Evolutionary conservation across 768 basidiomycete species (phyloP).

Genomic region (Naematelia aurantialba): DNA sequence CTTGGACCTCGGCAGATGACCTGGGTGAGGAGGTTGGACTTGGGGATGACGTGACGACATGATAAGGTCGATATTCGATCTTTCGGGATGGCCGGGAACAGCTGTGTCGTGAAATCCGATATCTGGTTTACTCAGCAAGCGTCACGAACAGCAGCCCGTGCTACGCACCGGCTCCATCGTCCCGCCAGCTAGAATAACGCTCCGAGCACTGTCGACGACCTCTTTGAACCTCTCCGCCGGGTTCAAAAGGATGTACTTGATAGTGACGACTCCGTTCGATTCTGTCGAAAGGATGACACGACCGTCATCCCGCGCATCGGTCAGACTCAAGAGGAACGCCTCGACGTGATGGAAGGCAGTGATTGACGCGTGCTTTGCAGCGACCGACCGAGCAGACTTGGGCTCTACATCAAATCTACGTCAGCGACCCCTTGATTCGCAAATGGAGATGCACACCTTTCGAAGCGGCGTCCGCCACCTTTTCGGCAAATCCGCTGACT

Average conservation of each 20-base stretch:
- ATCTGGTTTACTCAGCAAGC: slow-evolving; percentile 66
- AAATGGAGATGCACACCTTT: no score
- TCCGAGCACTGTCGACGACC: slow-evolving; percentile 72
- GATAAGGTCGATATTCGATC: slow-evolving; percentile 74
- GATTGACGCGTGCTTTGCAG: slow-evolving; percentile 52
- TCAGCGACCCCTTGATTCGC: slow-evolving; percentile 13
- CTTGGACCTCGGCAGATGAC: slow-evolving; percentile 71
- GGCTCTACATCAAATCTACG: background rate
- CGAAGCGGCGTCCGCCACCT: slow-evolving; percentile 53
- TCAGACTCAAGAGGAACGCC: slow-evolving; percentile 71
- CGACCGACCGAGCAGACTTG: slow-evolving; percentile 9
- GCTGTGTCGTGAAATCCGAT: slow-evolving; percentile 75
- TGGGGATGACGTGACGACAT: slow-evolving; percentile 87
- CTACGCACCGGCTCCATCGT: slow-evolving; percentile 96
- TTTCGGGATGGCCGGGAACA: slow-evolving; percentile 65
- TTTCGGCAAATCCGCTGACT: slow-evolving; percentile 72
- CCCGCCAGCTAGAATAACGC: slow-evolving; percentile 89
- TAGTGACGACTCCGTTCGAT: slow-evolving; percentile 53
- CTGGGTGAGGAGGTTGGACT: slow-evolving; percentile 68
- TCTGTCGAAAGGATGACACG: slow-evolving; percentile 63
- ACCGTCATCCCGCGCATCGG: slow-evolving; percentile 74
- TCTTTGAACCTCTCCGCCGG: slow-evolving; percentile 80
- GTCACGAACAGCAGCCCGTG: no score
- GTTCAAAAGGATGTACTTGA: slow-evolving; percentile 90
- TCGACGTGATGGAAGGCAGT: slow-evolving; percentile 79